A percentile compares a stretch with the other conserved stretches of the same genome.
These are phyloP conservation scores for Drosera spatulata DNA, from an alignment of 179 eudicot species.

Conservation along the genomic window DNA sequence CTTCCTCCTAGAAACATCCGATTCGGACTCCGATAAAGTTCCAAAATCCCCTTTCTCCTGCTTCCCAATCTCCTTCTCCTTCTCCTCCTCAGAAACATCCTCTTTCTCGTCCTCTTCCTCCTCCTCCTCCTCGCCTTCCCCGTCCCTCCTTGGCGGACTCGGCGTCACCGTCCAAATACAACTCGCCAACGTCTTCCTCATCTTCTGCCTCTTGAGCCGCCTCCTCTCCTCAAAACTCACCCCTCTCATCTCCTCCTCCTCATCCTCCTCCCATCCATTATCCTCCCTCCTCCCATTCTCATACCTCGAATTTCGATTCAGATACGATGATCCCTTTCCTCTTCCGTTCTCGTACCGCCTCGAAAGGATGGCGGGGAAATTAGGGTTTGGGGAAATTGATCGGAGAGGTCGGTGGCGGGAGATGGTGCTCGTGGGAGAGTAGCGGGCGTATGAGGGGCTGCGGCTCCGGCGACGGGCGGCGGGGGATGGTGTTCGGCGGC, in stretches of 20 bases:
- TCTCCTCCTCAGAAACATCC: conserved; percentile 4
- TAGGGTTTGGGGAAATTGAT: conserved; percentile 25
- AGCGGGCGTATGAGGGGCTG: conserved; percentile 35
- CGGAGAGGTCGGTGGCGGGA: conserved; percentile 15
- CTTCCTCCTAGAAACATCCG: conserved; percentile 8
- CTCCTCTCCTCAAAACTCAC: conserved; percentile 55
- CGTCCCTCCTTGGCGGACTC: conserved; percentile 59
- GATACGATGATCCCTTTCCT: conserved; percentile 15
- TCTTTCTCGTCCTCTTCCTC: conserved; percentile 10
- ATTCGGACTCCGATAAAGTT: conserved; percentile 15
- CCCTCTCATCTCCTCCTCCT: conserved; percentile 76
- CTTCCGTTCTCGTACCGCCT: conserved; percentile 14
- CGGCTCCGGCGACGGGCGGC: conserved; percentile 36
- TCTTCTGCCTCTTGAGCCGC: conserved; percentile 66
- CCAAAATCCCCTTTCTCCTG: conserved; percentile 5
- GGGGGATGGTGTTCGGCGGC: conserved; percentile 20
- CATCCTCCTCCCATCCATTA: conserved; percentile 34
- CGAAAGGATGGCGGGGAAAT: conserved; percentile 16
- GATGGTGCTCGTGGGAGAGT: conserved; percentile 16
- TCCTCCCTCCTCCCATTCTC: conserved; percentile 28
- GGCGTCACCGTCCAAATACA: conserved; percentile 67
- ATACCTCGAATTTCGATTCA: conserved; percentile 30
- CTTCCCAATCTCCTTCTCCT: conserved; percentile 1
- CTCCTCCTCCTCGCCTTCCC: conserved; percentile 27
- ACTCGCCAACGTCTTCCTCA: conserved; percentile 33